Evolutionary conservation across 768 basidiomycete genomes (phyloP).

Genomic region (Rhizopogon salebrosus): DNA sequence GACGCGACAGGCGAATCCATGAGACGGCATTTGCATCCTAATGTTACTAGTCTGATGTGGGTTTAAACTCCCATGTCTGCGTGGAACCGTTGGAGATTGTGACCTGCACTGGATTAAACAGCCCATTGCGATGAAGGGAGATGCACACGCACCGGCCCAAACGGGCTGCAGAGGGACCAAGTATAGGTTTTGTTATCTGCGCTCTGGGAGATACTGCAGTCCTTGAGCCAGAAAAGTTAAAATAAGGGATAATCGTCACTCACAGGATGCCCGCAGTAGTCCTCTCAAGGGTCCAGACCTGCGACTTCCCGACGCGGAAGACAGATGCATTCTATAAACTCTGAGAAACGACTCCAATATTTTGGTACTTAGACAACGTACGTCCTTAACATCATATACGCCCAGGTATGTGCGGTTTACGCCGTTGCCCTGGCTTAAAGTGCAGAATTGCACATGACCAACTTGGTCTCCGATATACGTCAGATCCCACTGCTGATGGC

Average conservation of each 20-base stretch:
- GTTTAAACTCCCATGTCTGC: no score
- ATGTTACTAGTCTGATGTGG: no score
- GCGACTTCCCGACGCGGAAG: background rate
- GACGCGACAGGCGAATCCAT: no score
- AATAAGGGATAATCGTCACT: background rate
- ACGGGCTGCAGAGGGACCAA: no score
- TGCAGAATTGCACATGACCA: background rate
- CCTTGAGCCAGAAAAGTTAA: background rate
- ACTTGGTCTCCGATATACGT: background rate
- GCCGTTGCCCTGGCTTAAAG: background rate
- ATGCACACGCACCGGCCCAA: no score
- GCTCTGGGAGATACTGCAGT: background rate
- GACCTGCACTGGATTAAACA: no score
- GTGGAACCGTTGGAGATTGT: no score
- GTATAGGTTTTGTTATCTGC: no score
- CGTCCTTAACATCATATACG: background rate
- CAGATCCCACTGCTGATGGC: background rate
- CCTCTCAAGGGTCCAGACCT: background rate
- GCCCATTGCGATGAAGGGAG: no score
- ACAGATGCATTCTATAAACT: background rate
- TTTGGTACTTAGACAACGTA: background rate
- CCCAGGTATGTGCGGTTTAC: background rate
- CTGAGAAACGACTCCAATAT: background rate
- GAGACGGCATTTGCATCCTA: no score
- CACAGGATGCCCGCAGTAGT: background rate